Conservation (phyloP, 371 early-diverging fungal species). For the Syncephalis plumigaleata region DNA sequence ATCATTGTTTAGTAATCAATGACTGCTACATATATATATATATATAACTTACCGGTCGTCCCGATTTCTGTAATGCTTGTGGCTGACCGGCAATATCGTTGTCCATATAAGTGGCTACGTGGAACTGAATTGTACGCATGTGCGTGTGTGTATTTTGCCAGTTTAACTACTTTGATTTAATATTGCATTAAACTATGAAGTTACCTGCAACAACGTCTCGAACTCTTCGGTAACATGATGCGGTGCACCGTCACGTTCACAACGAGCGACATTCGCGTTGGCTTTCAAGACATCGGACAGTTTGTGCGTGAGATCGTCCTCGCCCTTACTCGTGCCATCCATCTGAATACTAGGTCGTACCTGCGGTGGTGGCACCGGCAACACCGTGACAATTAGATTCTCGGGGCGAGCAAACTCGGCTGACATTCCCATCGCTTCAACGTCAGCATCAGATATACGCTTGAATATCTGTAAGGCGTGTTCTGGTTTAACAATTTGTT, state of each 20-base stretch:
- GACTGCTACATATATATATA: neutral
- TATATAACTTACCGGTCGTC: slow-evolving; percentile 68
- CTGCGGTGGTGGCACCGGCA: slow-evolving; percentile 97
- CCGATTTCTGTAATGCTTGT: slow-evolving; percentile 89
- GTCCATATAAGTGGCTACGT: slow-evolving; percentile 98
- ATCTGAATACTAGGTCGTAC: slow-evolving; percentile 98
- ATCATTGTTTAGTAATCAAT: no score
- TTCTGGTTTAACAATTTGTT: slow-evolving; percentile 60
- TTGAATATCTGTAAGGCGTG: slow-evolving; percentile 80
- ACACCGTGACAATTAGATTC: slow-evolving; percentile 92
- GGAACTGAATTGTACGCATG: slow-evolving; percentile 45
- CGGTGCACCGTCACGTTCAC: slow-evolving; percentile 94
- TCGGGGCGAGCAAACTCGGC: slow-evolving; percentile 93
- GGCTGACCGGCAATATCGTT: slow-evolving; percentile 98
- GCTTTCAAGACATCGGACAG: slow-evolving; percentile 95
- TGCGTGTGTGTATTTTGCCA: no score
- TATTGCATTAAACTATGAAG: neutral
- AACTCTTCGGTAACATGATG: slow-evolving; percentile 91
- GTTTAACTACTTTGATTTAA: neutral
- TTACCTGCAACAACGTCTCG: slow-evolving; percentile 79
- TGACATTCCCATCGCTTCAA: slow-evolving; percentile 80
- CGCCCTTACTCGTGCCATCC: slow-evolving; percentile 84
- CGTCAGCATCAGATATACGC: slow-evolving; percentile 84
- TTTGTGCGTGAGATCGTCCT: slow-evolving; percentile 98
- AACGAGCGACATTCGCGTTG: slow-evolving; percentile 75